Base-by-base conservation (phyloP, 768 basidiomycete genomes). In the Russula sp. region DNA sequence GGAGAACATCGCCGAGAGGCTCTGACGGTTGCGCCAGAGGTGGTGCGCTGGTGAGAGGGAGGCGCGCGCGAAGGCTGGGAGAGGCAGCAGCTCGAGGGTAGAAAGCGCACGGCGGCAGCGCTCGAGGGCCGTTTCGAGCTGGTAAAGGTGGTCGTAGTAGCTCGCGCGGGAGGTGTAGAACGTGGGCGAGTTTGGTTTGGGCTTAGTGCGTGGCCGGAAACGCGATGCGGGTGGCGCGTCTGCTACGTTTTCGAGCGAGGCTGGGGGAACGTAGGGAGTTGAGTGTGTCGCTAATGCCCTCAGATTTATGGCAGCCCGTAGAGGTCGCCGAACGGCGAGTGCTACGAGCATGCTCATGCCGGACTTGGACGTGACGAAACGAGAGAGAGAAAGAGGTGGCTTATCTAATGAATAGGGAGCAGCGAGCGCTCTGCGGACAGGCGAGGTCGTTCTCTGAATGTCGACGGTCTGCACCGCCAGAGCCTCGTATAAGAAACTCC, bases 151-250 rank as follows among this genome's bases (percentile, higher is more conserved):
- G 73, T 94, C 89, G 71, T 85, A 85, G 76, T 85, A 94, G 25
- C 76, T 75, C 1, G 88, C 77, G 38, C 87, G 84, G 16, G 86
- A 87, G 18, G 93, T 92, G 76, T 90, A 97, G 75, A 93, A 95
- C 51, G 82, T 83, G 22, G 91, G 83, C 8, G 90, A 88, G 20
- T 78, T 73, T 0, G 91, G 91, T 65, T 73, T 69, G 56, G 69
- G 49, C 55, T 69, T 67, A 55, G 48, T 48, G 61, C 7, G 56
- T 8, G 49, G 18, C 38, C 56, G 60, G 50, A 45, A 52, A 20
- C 4, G 58, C 1, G 62, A 43, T 29, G 53, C 54, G 0, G 58
- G 62, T 32, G 58, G 62, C 22, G 49, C 53, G 25, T 58, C 64
- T 58, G 51, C 48, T 39, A 68, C 60, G 29, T 66, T 49, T 43